A percentile compares a stretch with the other conserved stretches of the same genome.
Evolutionary conservation across 257 asterid species (phyloP).

Genomic region (Solanum dulcamara): DNA sequence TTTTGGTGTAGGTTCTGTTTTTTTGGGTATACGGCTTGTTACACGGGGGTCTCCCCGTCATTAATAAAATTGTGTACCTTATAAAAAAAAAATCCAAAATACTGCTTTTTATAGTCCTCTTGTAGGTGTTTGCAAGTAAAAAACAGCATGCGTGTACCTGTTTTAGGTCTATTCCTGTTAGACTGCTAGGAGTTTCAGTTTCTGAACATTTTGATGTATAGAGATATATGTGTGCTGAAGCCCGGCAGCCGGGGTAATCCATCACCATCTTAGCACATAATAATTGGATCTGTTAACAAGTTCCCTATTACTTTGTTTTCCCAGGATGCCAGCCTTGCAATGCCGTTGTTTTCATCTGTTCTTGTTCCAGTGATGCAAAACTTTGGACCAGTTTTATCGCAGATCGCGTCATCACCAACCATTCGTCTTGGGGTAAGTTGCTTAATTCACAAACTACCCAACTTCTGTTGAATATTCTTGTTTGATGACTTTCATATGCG

Average conservation of each 20-base stretch:
- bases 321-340: constrained; percentile 86
- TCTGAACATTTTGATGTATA: neutral
- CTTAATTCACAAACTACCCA: neutral
- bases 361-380: constrained; percentile 79
- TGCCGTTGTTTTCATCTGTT: constrained; percentile 83
- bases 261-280: neutral
- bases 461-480: neutral
- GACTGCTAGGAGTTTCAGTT: neutral
- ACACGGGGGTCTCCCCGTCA: neutral
- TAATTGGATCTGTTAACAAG: neutral
- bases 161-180: neutral
- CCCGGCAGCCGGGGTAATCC: neutral
- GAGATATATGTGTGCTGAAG: neutral
- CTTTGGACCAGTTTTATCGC: constrained; percentile 74
- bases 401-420: constrained; percentile 74
- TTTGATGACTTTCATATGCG: neutral
- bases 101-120: neutral
- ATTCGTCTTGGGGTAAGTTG: constrained; percentile 78
- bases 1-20: neutral
- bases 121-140: neutral
- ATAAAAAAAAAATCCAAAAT: neutral
- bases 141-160: neutral
- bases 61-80: neutral
- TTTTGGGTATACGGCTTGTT: neutral
- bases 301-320: neutral